Conservation (phyloP, 2,329 filamentous ascomycete species). For the Monilinia aucupariae region DNA sequence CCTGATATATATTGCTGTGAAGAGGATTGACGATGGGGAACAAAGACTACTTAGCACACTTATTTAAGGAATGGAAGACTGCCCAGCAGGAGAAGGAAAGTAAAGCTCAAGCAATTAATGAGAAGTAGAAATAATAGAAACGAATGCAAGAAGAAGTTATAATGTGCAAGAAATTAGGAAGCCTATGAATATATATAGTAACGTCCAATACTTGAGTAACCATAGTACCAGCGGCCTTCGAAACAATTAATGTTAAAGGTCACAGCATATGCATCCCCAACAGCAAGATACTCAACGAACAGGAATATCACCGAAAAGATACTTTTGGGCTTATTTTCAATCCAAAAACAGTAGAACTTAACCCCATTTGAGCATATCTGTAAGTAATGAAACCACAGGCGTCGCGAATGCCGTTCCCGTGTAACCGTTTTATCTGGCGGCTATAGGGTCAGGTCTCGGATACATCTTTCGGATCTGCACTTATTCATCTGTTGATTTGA, state of each 20-base stretch:
- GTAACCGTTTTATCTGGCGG: slow-evolving; percentile 6
- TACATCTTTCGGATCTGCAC: not conserved
- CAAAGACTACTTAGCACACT: not conserved
- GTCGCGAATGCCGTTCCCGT: slow-evolving; percentile 5
- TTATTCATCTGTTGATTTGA: not conserved
- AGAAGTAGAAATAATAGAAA: not conserved
- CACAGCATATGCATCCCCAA: not conserved
- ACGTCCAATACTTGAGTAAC: not conserved
- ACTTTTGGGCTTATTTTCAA: not conserved
- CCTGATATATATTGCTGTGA: not conserved
- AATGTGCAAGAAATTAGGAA: not conserved
- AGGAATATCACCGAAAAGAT: not conserved
- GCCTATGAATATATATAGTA: not conserved
- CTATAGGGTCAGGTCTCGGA: slow-evolving; percentile 1
- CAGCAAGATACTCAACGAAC: not conserved
- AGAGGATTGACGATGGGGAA: not conserved
- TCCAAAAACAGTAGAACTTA: not conserved
- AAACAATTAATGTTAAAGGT: slow-evolving; percentile 1
- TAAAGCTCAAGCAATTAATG: not conserved
- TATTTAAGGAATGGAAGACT: slow-evolving; percentile 4
- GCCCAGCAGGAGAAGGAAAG: slow-evolving; percentile 6
- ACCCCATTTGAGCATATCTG: not conserved
- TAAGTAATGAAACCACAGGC: slow-evolving; percentile 8
- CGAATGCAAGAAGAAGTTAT: not conserved
- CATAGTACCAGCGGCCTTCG: not conserved